Percentiles rank a stretch among this genome's conserved stretches.
phyloP scores from a whole-genome alignment of 371 early-diverging fungal species.

The Globomyces sp. region DNA sequence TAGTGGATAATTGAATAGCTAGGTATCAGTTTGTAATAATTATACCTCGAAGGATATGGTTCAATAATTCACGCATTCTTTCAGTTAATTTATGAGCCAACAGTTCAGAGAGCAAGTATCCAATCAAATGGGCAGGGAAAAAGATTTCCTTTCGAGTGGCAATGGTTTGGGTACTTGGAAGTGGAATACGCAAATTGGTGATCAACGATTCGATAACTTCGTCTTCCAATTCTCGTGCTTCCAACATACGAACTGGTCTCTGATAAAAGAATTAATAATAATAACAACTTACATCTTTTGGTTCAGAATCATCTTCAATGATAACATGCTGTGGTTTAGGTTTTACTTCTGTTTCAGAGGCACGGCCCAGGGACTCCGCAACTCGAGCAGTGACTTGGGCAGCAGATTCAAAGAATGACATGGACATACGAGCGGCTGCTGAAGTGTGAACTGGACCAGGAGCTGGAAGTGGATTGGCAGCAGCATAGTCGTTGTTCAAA shows the following conservation, averaged over 20 bases:
- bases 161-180: constrained; percentile 78
- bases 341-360: constrained; percentile 21
- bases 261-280: constrained; percentile 23
- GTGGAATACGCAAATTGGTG: constrained; percentile 80
- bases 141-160: constrained; percentile 82
- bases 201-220: constrained; percentile 88
- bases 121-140: constrained; percentile 93
- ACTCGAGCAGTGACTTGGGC: constrained; percentile 15
- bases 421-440: constrained; percentile 15
- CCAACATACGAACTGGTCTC: constrained; percentile 42
- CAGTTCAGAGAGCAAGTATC: constrained; percentile 81
- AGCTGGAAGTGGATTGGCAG: constrained; percentile 6
- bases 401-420: constrained; percentile 19
- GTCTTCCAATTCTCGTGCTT: constrained; percentile 75
- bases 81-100: constrained; percentile 78
- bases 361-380: constrained; percentile 6
- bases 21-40: constrained; percentile 37
- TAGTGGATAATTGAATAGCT: constrained; percentile 58
- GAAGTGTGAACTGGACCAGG: constrained; percentile 15
- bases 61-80: constrained; percentile 77
- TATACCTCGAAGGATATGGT: constrained; percentile 75
- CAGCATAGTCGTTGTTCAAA: constrained; percentile 20
- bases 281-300: constrained; percentile 49
- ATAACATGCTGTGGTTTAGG: constrained; percentile 27
- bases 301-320: constrained; percentile 45